Percentiles rank a stretch among this genome's conserved stretches.
Conservation (phyloP, 176 grass and related monocot species). For the Avena atlantica region DNA sequence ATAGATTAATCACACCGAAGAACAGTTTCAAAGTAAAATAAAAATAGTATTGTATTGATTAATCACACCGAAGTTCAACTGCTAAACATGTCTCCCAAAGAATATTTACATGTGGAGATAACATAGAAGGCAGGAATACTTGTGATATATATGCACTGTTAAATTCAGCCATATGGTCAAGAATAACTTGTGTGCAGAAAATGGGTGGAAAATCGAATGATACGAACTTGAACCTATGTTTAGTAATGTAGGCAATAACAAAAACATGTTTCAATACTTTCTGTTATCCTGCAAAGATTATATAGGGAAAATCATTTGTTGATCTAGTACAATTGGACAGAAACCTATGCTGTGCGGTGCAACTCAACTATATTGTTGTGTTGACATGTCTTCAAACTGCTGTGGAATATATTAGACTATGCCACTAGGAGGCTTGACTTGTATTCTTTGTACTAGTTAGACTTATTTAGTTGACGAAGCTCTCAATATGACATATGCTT, state of each 20-base stretch:
- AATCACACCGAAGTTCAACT: too few relatives aligned
- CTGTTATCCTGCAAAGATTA: slow-evolving; percentile 27
- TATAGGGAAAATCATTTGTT: slow-evolving; percentile 12
- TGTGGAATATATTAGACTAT: slow-evolving; percentile 32
- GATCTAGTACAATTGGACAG: slow-evolving; percentile 21
- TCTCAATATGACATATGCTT: slow-evolving; percentile 34
- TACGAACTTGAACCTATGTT: not conserved
- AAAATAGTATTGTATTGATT: not conserved
- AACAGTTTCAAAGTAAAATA: slow-evolving; percentile 1
- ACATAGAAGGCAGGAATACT: slow-evolving; percentile 24
- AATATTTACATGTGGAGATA: slow-evolving; percentile 21
- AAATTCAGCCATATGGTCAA: not conserved
- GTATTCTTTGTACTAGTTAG: slow-evolving; percentile 30
- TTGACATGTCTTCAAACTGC: slow-evolving; percentile 17
- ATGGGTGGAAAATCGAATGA: not conserved
- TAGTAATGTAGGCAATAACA: slow-evolving; percentile 14
- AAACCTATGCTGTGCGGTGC: slow-evolving; percentile 2
- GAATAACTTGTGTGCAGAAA: slow-evolving; percentile 5
- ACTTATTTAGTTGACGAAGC: slow-evolving; percentile 33
- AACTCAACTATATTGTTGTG: not conserved
- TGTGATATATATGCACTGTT: slow-evolving; percentile 21
- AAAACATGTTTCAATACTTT: not conserved
- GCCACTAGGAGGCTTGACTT: not conserved
- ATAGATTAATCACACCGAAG: slow-evolving; percentile 4
- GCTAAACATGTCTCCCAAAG: slow-evolving; percentile 9